These are phyloP conservation scores for Fusarium marasasianum DNA, from an alignment of 2,329 filamentous ascomycete species.

Conservation along the genomic window DNA sequence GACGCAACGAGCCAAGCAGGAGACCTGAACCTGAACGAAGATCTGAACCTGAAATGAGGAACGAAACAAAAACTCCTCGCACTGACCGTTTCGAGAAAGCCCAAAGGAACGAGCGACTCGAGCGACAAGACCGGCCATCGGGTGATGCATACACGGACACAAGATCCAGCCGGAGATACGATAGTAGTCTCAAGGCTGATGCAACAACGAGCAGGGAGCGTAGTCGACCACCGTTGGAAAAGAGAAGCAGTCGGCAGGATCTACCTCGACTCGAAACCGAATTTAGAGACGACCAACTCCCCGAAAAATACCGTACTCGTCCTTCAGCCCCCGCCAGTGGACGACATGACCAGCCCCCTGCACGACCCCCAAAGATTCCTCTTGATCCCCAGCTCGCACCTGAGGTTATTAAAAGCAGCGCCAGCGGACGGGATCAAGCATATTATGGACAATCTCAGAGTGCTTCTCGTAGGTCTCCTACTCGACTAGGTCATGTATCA, in stretches of 20 bases:
- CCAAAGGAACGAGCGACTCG: conserved; percentile 8
- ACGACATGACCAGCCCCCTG: conserved; percentile 45
- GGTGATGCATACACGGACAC: conserved; percentile 18
- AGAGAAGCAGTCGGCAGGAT: conserved; percentile 50
- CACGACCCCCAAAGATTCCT: conserved; percentile 40
- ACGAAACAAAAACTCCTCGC: conserved; percentile 6
- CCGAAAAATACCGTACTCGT: conserved; percentile 48
- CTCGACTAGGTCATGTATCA: conserved; percentile 44
- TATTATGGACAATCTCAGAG: conserved; percentile 45
- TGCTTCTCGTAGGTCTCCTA: conserved; percentile 38
- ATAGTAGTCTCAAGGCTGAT: conserved; percentile 31
- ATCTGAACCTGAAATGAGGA: neutral
- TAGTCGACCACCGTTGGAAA: conserved; percentile 39
- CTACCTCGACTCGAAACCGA: conserved; percentile 59
- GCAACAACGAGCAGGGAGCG: conserved; percentile 24
- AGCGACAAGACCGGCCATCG: conserved; percentile 19
- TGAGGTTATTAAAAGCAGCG: conserved; percentile 53
- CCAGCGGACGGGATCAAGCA: conserved; percentile 54
- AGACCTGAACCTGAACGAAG: conserved; percentile 7
- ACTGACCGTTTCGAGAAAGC: conserved; percentile 23
- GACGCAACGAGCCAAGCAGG: conserved; percentile 5
- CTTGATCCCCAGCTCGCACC: conserved; percentile 54
- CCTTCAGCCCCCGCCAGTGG: conserved; percentile 48
- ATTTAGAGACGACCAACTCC: conserved; percentile 39
- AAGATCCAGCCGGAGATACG: conserved; percentile 21